Base-by-base conservation (phyloP, 768 basidiomycete genomes). In the Suillus clintonianus region DNA sequence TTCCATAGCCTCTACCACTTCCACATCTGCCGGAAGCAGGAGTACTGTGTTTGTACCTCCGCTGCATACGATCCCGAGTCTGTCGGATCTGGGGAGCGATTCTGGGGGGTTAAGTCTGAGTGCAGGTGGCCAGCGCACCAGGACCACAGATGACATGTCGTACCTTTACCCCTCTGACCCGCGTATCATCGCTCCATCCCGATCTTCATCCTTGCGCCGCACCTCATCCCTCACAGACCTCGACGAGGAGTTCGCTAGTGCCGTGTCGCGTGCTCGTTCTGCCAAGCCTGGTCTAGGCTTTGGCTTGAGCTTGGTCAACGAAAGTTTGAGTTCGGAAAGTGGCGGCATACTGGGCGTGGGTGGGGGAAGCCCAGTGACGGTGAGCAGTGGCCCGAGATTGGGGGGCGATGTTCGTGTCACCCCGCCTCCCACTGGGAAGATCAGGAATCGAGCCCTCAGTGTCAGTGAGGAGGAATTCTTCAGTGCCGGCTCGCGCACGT, bases 11-110 rank as follows among this genome's bases (percentile, higher is more conserved):
- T 82, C 80, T 34, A 83, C 82, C 43, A 78, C 75, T 19, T 84
- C 76, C 10, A 69, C 65, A 2, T 76, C 74, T 7, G 74, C 74
- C 1, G 82, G 90, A 2, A 90, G 90, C 10, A 83, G 87, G 0
- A 90, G 89, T 3, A 92, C 91, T 1, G 84, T 89, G 39, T 94
- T 90, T 69, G 85, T 94, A 1, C 92, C 92, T 0, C 91, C 92
- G 1, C 73, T 92, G n/a, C 82, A 85, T 60, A 81, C 84, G 3
- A 81, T 92, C 34, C 88, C 88, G 0, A 90, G 91, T 22, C 82
- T 94, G 14, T 87, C 88, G 0, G 91, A 92, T 64, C 75, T 89
- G 63, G 69, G 56, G 24, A 57, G 56, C n/a, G 39, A 17, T 27
- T 57, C 55, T 3, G 51, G 51, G 5, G 51, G 51, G 10, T 19